phyloP scores from a whole-genome alignment of 768 basidiomycete species.

The Hericium erinaceus region DNA sequence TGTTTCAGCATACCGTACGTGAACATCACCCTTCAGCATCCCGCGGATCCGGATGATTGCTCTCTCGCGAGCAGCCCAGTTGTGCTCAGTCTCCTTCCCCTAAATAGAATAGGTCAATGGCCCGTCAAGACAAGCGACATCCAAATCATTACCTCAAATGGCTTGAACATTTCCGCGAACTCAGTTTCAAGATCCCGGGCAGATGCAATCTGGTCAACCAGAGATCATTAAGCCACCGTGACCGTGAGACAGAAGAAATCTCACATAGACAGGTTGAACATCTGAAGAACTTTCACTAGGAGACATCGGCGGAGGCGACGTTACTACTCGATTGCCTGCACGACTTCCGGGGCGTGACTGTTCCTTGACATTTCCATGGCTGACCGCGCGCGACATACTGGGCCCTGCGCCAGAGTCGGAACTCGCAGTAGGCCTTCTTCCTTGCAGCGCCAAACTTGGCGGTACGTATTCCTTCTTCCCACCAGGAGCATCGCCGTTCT shows the following conservation, averaged over 20 bases:
- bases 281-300: slow-evolving; percentile 30
- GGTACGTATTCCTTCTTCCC: slow-evolving; percentile 55
- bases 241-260: slow-evolving; percentile 17
- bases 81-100: slow-evolving; percentile 97
- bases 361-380: slow-evolving; percentile 41
- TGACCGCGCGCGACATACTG: slow-evolving; percentile 34
- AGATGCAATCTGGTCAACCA: slow-evolving; percentile 60
- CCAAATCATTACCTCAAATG: slow-evolving; percentile 55
- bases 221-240: not conserved
- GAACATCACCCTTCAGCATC: slow-evolving; percentile 83
- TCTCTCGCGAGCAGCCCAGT: slow-evolving; percentile 81
- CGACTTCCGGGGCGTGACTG: slow-evolving; percentile 52
- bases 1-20: slow-evolving; percentile 58
- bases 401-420: slow-evolving; percentile 16
- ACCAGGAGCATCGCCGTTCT: slow-evolving; percentile 38
- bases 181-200: slow-evolving; percentile 78
- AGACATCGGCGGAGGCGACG: slow-evolving; percentile 29
- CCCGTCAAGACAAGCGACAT: no score
- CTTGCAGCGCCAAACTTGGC: slow-evolving; percentile 60
- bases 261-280: slow-evolving; percentile 61
- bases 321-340: slow-evolving; percentile 27
- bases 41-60: slow-evolving; percentile 73
- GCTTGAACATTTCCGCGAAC: slow-evolving; percentile 67
- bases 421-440: slow-evolving; percentile 31
- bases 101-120: slow-evolving; percentile 17